Conservation (phyloP, 306 rosid genomes). For the Geum urbanum region DNA sequence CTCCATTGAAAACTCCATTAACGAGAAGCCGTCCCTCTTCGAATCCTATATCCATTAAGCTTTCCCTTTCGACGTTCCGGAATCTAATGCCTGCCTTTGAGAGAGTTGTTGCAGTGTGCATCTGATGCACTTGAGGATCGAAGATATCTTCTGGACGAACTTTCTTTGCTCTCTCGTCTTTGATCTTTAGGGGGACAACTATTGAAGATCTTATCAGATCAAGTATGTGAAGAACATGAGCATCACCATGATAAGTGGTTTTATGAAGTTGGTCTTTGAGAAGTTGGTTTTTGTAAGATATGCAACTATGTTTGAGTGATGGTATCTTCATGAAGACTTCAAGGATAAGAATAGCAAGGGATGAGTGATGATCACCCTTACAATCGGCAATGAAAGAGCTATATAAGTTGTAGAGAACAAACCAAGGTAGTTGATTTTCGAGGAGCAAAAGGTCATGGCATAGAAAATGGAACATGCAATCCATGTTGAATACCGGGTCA, state of each 20-base stretch:
- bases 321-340: neutral
- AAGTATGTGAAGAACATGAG: neutral
- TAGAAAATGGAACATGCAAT: constrained; percentile 16
- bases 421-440: constrained; percentile 30
- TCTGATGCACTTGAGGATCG: neutral
- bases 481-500: constrained; percentile 24
- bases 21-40: neutral
- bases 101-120: neutral
- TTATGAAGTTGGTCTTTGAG: too few relatives aligned
- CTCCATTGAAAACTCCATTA: neutral
- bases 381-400: neutral
- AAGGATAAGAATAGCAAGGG: neutral
- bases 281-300: neutral
- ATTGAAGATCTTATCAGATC: constrained; percentile 1
- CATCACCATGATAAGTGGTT: neutral
- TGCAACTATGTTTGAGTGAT: neutral
- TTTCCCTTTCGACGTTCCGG: neutral
- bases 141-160: neutral
- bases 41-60: constrained; percentile 11
- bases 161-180: neutral
- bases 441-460: constrained; percentile 19
- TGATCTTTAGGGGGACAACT: neutral
- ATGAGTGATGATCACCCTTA: neutral
- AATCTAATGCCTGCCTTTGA: neutral
- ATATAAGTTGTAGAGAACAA: constrained; percentile 16